Evolutionary conservation across 1,284 basidiomycete species (phyloP), one percentile per base, ranked within the genome.

Genomic region (Cutaneotrichosporon dermatis): DNA sequence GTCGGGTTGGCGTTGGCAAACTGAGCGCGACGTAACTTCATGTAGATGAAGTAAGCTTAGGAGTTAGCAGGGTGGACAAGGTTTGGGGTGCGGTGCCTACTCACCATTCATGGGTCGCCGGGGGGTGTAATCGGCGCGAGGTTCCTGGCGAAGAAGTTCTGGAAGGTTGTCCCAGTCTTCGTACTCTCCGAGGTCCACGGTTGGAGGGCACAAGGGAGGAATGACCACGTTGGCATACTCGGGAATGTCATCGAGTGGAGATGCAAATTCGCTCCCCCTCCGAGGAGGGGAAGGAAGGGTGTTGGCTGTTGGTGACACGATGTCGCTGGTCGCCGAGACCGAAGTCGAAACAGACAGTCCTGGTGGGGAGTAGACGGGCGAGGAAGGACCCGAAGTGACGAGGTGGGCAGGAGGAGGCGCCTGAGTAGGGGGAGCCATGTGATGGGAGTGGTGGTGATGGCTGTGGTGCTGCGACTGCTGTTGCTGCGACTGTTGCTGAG

Each of bases 151-250:
- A 9, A 65, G 60, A 9, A 62, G 54, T n/a, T 62, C 60, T 4
- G 63, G 63, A 6, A 65, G 60, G 15, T 51, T 34, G 53, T 65
- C 63, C 59, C 59, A 62, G 58, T 65, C 63, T 35, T 62, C 63
- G 44, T 58, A 50, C 12, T 53, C 40, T 4, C 51, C 56, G 37
- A 44, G 52, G 48, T 61, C 51, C 4, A 49, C 25, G 2, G 46
- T 35, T 4, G 62, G 62, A 9, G 59, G 54, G 12, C 45, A 16
- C 42, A 64, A 52, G 15, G 54, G 59, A 25, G 62, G 62, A n/a
- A 64, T 59, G 39, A 52, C 46, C 10, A 58, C 46, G 45, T 56
- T 40, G 35, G 60, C 51, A 3, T 25, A 54, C 45, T 61, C 57
- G 0, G 59, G 56, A 4, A 48, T 49, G 39, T 54, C 51, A 12